Conservation (phyloP, 2,329 filamentous ascomycete genomes). For the Talaromyces sp. region DNA sequence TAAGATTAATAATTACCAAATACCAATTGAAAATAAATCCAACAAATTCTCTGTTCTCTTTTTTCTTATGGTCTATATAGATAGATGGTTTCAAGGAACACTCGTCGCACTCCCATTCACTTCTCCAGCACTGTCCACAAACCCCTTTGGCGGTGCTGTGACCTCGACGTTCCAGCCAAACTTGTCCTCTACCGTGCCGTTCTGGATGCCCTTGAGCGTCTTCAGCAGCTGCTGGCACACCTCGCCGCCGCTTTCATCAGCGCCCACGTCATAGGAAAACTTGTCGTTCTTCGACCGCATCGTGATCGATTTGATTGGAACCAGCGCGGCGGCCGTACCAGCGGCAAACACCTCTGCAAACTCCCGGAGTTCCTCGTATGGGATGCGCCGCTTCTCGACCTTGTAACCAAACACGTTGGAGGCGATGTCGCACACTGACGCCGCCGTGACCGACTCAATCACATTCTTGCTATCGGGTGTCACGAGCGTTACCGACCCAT, state of each 20-base stretch:
- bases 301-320: conserved; percentile 88
- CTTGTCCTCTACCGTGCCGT: conserved; percentile 68
- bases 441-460: conserved; percentile 80
- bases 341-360: conserved; percentile 84
- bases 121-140: conserved; percentile 13
- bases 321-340: conserved; percentile 83
- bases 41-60: neutral
- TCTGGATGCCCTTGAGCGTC: conserved; percentile 79
- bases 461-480: conserved; percentile 85
- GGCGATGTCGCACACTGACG: conserved; percentile 71
- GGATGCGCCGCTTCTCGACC: conserved; percentile 65
- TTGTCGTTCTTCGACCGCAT: conserved; percentile 55
- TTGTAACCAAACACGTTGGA: conserved; percentile 69
- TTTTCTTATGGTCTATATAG: neutral
- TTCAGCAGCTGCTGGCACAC: conserved; percentile 66
- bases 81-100: conserved; percentile 18
- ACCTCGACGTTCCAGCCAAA: conserved; percentile 63
- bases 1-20: neutral
- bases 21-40: neutral
- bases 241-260: conserved; percentile 44
- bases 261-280: conserved; percentile 47
- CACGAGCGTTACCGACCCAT: conserved; percentile 60
- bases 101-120: conserved; percentile 16
- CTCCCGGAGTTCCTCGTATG: conserved; percentile 55
- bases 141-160: conserved; percentile 27